Base-by-base conservation (phyloP, 2,329 filamentous ascomycete genomes). In the Aspergillus eucalypticola region DNA sequence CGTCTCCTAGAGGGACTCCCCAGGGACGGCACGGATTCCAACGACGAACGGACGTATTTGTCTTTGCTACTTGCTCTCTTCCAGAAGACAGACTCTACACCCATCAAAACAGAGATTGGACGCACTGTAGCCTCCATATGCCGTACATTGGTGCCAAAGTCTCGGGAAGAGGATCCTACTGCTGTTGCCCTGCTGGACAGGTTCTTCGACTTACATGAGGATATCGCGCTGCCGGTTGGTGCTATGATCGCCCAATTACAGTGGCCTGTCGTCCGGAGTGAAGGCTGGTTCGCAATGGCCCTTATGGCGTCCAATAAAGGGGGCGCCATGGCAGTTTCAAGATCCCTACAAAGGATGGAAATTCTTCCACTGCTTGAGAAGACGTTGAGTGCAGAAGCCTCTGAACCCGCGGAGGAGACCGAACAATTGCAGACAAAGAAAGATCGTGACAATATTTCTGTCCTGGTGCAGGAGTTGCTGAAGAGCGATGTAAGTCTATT, bases 241-340 rank as follows among this genome's bases (percentile, higher is more conserved):
- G 72, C 74, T 25, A 81, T 82, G 77, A 68, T 79, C 21, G 73
- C 72, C 2, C 79, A 82, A 59, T 73, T 76, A 5, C 76, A 80
- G 59, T 82, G 80, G 76, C 78, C 79, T 19, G 76, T 82, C 35
- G 75, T 82, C 49, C 73, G 78, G 21, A 79, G 78, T 52, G 80
- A 83, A 66, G 81, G 79, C 2, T 80, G 79, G 75, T 82, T 82
- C 67, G 78, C 79, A 13, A 66, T 83, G 27, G 79, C 79, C 4
- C 61, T 83, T 48, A 80, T 82, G 74, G 77, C 77, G 8, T 75
- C 73, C 6, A 72, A 60, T 52, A 64, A 66, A 17, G 61, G 66
- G 0, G 77, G 78, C 2, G 69, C 71, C 58, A 49, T 58, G 10
- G 71, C 74, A 1, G 76, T 76, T 23, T 67, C 70, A 11, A 66